Evolutionary conservation across 2,329 filamentous ascomycete species (phyloP).

Genomic region (Rutstroemia sp.): DNA sequence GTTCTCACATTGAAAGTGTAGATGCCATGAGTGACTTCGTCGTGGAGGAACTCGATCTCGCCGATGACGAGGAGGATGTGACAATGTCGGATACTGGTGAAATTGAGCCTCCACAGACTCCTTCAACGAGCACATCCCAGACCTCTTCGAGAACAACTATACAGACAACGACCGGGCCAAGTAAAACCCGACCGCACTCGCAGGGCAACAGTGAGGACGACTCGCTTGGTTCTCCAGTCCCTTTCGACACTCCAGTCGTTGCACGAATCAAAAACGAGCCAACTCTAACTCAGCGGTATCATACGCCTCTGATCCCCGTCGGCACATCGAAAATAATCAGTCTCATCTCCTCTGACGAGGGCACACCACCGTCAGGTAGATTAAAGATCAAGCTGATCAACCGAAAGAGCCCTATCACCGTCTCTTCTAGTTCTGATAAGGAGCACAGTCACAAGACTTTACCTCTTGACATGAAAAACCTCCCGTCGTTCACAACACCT

Average conservation of each 20-base stretch:
- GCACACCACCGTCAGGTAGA: constrained; percentile 9
- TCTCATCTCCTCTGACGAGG: constrained; percentile 20
- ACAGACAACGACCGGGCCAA: not conserved
- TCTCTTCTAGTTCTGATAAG: constrained; percentile 12
- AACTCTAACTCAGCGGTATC: not conserved
- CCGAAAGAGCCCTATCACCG: constrained; percentile 9
- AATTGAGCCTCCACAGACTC: too few species aligned
- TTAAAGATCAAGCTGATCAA: constrained; percentile 12
- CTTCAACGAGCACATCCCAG: not conserved
- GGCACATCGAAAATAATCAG: constrained; percentile 13
- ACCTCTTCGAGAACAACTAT: not conserved
- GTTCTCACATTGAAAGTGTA: constrained; percentile 30
- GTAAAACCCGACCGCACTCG: not conserved
- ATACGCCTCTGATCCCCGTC: not conserved
- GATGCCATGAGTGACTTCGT: constrained; percentile 44
- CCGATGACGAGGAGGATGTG: constrained; percentile 20
- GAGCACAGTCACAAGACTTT: constrained; percentile 2
- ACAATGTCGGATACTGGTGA: constrained; percentile 8
- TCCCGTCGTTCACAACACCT: constrained; percentile 19
- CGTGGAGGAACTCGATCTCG: constrained; percentile 29
- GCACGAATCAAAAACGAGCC: not conserved
- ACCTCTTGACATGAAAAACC: constrained; percentile 9
- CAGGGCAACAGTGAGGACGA: not conserved
- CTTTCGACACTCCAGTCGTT: not conserved
- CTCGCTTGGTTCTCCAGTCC: not conserved